Evolutionary conservation across 305 asterid species (phyloP).

Genomic region (Fraxinus baroniana): DNA sequence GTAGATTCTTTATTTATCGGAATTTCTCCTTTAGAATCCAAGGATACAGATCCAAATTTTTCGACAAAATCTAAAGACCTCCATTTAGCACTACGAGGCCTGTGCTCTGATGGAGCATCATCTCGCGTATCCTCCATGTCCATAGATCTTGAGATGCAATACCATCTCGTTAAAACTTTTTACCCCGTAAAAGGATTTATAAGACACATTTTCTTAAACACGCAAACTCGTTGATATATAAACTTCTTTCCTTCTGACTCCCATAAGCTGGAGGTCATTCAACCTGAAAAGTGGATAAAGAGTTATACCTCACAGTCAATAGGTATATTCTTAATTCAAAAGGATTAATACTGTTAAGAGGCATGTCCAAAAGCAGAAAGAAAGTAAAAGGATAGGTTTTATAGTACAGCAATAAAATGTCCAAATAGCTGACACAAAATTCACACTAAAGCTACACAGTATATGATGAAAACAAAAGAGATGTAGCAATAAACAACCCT

Average conservation of each 20-base stretch:
- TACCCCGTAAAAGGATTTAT: slow-evolving; percentile 35
- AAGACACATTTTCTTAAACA: slow-evolving; percentile 25
- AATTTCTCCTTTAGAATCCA: slow-evolving; percentile 52
- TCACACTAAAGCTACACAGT: not conserved
- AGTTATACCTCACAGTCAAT: slow-evolving; percentile 15
- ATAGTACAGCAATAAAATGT: not conserved
- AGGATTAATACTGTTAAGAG: not conserved
- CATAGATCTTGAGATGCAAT: slow-evolving; percentile 35
- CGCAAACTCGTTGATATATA: slow-evolving; percentile 25
- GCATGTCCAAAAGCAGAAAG: not conserved
- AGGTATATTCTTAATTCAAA: not conserved
- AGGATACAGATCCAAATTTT: slow-evolving; percentile 70
- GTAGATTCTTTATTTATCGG: slow-evolving; percentile 42
- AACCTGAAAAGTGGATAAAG: slow-evolving; percentile 48
- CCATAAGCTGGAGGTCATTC: slow-evolving; percentile 28
- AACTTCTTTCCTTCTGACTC: slow-evolving; percentile 32
- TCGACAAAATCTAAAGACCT: slow-evolving; percentile 73
- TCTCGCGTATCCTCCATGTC: slow-evolving; percentile 65
- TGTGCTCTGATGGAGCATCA: slow-evolving; percentile 56
- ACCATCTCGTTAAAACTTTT: slow-evolving; percentile 37
- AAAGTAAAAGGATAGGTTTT: not conserved
- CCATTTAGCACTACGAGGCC: slow-evolving; percentile 59
- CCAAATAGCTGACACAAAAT: slow-evolving; percentile 6
- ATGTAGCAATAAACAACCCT: not conserved
- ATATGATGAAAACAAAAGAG: not conserved